These are phyloP conservation scores for Grigorovia yakushimaensis DNA, from an alignment of 805 yeast genomes.

Conservation along the genomic window DNA sequence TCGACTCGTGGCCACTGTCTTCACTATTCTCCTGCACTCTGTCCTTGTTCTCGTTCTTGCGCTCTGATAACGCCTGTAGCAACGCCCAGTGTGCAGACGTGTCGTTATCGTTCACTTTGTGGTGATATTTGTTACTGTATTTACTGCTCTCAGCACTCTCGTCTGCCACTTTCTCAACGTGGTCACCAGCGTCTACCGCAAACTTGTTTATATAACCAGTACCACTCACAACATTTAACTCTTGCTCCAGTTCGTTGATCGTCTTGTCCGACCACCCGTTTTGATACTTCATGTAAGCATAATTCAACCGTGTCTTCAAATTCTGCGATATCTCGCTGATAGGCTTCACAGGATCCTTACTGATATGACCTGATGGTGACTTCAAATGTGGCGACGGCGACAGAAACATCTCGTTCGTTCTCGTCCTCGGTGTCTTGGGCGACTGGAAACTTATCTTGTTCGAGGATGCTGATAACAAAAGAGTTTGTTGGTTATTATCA, in stretches of 20 bases:
- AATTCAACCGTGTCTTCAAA: constrained; percentile 32
- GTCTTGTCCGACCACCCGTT: constrained; percentile 27
- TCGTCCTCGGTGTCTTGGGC: constrained; percentile 28
- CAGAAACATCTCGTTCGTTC: constrained; percentile 22
- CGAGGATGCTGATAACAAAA: neutral
- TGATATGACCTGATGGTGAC: constrained; percentile 16
- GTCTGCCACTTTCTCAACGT: too few relatives aligned
- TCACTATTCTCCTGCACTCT: neutral
- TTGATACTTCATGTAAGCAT: constrained; percentile 34
- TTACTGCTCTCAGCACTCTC: neutral
- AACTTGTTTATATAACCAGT: constrained; percentile 9
- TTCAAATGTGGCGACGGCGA: constrained; percentile 27
- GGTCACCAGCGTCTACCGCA: too few relatives aligned
- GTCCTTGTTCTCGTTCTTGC: neutral
- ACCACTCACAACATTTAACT: constrained; percentile 4
- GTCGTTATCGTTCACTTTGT: constrained; percentile 14
- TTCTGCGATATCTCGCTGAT: constrained; percentile 33
- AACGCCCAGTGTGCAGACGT: constrained; percentile 34
- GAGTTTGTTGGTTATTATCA: constrained; percentile 2
- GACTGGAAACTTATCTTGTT: constrained; percentile 12
- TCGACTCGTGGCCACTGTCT: constrained; percentile 1
- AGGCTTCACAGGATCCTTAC: constrained; percentile 21
- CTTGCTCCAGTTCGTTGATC: constrained; percentile 19
- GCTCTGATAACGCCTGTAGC: constrained; percentile 27
- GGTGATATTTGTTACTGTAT: constrained; percentile 4